Evolutionary conservation across 78 protist species (phyloP).

Genomic region (Dictyostelium intermedium): DNA sequence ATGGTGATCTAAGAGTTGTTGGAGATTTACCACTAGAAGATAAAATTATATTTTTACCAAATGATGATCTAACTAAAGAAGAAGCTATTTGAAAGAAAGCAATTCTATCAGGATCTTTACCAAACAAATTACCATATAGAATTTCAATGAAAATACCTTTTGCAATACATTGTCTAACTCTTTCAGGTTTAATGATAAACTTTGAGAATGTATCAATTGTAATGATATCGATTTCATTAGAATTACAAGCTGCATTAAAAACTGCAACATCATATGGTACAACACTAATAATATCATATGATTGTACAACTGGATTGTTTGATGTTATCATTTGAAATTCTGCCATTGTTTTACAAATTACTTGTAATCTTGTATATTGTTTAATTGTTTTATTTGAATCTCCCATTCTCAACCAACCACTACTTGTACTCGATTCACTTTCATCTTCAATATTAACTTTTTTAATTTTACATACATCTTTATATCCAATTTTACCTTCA

Average conservation of each 20-base stretch:
- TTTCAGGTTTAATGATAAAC: slow-evolving; percentile 26
- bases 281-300: slow-evolving; percentile 42
- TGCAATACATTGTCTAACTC: slow-evolving; percentile 36
- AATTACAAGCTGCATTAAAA: slow-evolving; percentile 59
- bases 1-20: slow-evolving; percentile 22
- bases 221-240: slow-evolving; percentile 47
- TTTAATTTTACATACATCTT: slow-evolving; percentile 15
- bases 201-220: slow-evolving; percentile 2
- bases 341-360: slow-evolving; percentile 19
- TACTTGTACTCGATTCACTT: neutral
- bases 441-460: neutral
- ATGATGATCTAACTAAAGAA: slow-evolving; percentile 15
- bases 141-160: slow-evolving; percentile 64
- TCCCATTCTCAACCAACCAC: slow-evolving; percentile 53
- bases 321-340: slow-evolving; percentile 24
- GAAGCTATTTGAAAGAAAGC: slow-evolving; percentile 14
- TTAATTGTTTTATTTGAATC: neutral
- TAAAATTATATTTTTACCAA: slow-evolving; percentile 59
- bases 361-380: slow-evolving; percentile 58
- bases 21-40: neutral
- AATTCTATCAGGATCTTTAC: neutral
- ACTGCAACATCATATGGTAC: neutral
- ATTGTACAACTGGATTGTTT: slow-evolving; percentile 35
- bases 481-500: slow-evolving; percentile 43
- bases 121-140: neutral